Evolutionary conservation across 495 filamentous ascomycete species (phyloP).

Genomic region (Penicillium maclennaniae): DNA sequence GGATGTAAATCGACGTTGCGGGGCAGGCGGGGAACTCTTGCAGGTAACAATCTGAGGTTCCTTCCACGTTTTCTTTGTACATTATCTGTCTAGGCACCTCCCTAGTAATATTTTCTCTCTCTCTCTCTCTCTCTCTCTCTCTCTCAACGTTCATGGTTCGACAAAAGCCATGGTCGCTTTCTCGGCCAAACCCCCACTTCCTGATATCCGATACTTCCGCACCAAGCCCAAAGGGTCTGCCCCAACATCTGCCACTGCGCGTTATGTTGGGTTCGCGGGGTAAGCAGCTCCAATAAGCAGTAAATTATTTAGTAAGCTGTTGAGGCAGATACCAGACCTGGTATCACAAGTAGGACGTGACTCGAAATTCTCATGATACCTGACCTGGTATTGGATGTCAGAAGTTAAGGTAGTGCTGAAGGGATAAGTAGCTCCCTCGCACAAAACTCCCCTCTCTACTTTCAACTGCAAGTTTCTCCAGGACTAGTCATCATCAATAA

Average conservation of each 20-base stretch:
- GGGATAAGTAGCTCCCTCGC: neutral
- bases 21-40: conserved; percentile 24
- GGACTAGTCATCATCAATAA: neutral
- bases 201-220: neutral
- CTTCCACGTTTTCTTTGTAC: neutral
- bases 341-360: too few species aligned
- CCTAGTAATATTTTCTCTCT: neutral
- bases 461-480: neutral
- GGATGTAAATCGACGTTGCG: conserved; percentile 15
- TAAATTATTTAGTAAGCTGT: neutral
- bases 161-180: neutral
- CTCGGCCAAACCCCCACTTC: neutral
- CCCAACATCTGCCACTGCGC: neutral
- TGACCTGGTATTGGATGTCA: neutral
- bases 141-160: neutral
- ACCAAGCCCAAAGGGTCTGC: neutral
- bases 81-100: neutral
- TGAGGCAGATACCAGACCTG: too few species aligned
- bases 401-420: neutral
- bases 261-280: neutral
- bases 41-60: neutral
- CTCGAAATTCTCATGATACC: neutral
- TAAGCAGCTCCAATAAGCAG: neutral
- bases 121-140: neutral
- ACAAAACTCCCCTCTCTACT: neutral